These are phyloP conservation scores for Colletotrichum sp. DNA, from an alignment of 2,329 filamentous ascomycete species.

Conservation along the genomic window DNA sequence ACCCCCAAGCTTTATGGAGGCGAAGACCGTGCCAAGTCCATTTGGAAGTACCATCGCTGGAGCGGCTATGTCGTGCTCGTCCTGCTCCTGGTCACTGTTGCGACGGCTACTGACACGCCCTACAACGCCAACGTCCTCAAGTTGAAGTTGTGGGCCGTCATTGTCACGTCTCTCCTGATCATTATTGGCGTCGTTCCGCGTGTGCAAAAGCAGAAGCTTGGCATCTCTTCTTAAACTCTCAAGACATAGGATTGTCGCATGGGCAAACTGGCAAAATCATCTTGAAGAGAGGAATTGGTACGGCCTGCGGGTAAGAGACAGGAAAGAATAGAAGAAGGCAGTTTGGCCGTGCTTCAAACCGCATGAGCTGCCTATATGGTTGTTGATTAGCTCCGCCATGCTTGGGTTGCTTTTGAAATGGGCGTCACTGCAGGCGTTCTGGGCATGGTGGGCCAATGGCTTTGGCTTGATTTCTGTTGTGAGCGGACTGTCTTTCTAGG, in stretches of 20 bases:
- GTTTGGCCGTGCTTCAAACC: not conserved
- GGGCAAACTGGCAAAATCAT: not conserved
- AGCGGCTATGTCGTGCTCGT: conserved; percentile 77
- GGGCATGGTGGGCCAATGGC: not conserved
- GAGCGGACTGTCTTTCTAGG: not conserved
- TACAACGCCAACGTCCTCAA: conserved; percentile 73
- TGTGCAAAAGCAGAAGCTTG: conserved; percentile 83
- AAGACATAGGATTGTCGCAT: not conserved
- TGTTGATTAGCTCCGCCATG: not conserved
- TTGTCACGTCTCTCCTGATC: conserved; percentile 70
- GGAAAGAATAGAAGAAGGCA: not conserved
- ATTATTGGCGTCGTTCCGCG: conserved; percentile 77
- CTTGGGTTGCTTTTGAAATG: not conserved
- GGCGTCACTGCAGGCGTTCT: not conserved
- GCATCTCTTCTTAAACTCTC: conserved; percentile 35
- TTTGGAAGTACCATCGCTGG: conserved; percentile 90
- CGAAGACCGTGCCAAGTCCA: conserved; percentile 76
- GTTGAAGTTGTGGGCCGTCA: conserved; percentile 78
- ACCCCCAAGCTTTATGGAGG: conserved; percentile 78
- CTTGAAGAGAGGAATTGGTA: not conserved
- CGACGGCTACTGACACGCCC: conserved; percentile 76
- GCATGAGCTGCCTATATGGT: not conserved
- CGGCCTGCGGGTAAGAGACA: not conserved
- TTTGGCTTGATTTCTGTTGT: not conserved
- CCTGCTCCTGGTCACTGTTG: conserved; percentile 75